Percentiles rank a stretch among this genome's conserved stretches.
These are phyloP conservation scores for Phycomyces nitens DNA, from an alignment of 192 early-diverging fungal genomes.

Conservation along the genomic window DNA sequence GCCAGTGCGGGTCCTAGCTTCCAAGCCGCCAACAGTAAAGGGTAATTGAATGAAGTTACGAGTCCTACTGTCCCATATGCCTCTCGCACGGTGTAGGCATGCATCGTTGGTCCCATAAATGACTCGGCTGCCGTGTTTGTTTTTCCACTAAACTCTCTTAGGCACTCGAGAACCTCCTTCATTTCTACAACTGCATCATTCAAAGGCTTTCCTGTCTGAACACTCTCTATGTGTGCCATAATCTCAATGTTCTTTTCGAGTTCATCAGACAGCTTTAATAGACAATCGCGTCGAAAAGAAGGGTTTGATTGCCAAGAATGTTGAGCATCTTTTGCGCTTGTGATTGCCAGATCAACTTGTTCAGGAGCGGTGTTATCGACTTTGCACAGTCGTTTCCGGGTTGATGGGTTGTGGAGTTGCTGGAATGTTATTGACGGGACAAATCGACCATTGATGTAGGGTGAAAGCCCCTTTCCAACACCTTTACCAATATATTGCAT, in stretches of 20 bases:
- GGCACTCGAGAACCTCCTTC: constrained; percentile 52
- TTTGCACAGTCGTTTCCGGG: background rate
- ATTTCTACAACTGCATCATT: constrained; percentile 46
- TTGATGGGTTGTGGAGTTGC: background rate
- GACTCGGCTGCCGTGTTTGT: constrained; percentile 51
- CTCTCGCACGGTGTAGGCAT: constrained; percentile 46
- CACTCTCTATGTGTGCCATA: constrained; percentile 43
- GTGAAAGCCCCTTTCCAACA: background rate
- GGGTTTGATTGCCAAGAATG: constrained; percentile 4
- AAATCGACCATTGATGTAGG: constrained; percentile 11
- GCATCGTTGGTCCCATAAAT: constrained; percentile 32
- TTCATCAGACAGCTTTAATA: constrained; percentile 39
- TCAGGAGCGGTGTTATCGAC: constrained; percentile 6
- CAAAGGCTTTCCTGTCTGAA: constrained; percentile 54
- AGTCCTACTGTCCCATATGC: constrained; percentile 68
- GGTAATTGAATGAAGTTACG: constrained; percentile 74
- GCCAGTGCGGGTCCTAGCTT: constrained; percentile 78
- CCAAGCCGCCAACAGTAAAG: constrained; percentile 58
- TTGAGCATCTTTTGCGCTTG: background rate
- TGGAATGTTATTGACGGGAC: background rate
- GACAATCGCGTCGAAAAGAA: constrained; percentile 38
- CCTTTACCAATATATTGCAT: too few relatives aligned
- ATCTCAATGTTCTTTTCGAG: constrained; percentile 38
- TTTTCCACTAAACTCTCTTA: constrained; percentile 72
- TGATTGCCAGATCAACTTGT: constrained; percentile 11